Evolutionary conservation across 1,139 yeast species (phyloP).

Genomic region (Blastobotrys petasosporus): DNA sequence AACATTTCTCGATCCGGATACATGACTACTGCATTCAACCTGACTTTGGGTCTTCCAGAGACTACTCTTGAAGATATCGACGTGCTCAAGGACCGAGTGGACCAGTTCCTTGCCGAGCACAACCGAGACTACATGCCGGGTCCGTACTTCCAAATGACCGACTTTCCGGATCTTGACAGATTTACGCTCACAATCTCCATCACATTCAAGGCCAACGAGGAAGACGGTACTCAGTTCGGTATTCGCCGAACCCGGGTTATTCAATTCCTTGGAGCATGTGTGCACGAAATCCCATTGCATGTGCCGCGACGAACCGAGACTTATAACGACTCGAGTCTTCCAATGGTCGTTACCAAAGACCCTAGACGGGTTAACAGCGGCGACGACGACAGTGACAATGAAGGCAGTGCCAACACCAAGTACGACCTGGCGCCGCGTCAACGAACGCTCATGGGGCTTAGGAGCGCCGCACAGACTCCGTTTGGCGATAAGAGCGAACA

Average conservation of each 20-base stretch:
- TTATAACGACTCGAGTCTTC: constrained; percentile 33
- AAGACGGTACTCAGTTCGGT: constrained; percentile 32
- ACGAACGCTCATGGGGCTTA: constrained; percentile 4
- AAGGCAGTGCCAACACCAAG: constrained; percentile 1
- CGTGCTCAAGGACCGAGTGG: constrained; percentile 27
- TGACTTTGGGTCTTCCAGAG: constrained; percentile 35
- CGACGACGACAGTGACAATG: constrained; percentile 1
- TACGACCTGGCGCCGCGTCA: not conserved
- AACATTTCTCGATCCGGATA: constrained; percentile 37
- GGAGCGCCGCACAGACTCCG: not conserved
- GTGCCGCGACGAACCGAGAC: constrained; percentile 34
- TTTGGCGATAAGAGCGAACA: not conserved
- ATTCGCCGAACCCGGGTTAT: constrained; percentile 30
- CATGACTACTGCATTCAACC: constrained; percentile 26
- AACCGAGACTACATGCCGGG: constrained; percentile 35
- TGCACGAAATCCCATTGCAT: constrained; percentile 33
- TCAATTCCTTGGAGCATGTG: constrained; percentile 30
- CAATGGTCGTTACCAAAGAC: constrained; percentile 21
- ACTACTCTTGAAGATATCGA: constrained; percentile 35
- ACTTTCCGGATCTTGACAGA: constrained; percentile 34
- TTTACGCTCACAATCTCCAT: constrained; percentile 29
- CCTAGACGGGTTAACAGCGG: constrained; percentile 4
- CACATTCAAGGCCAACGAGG: constrained; percentile 32
- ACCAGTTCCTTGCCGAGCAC: constrained; percentile 31
- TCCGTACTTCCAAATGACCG: constrained; percentile 33